Evolutionary conservation across 805 yeast species (phyloP), one percentile per base, ranked within the genome.

Genomic region (Myxozyma monticola): DNA sequence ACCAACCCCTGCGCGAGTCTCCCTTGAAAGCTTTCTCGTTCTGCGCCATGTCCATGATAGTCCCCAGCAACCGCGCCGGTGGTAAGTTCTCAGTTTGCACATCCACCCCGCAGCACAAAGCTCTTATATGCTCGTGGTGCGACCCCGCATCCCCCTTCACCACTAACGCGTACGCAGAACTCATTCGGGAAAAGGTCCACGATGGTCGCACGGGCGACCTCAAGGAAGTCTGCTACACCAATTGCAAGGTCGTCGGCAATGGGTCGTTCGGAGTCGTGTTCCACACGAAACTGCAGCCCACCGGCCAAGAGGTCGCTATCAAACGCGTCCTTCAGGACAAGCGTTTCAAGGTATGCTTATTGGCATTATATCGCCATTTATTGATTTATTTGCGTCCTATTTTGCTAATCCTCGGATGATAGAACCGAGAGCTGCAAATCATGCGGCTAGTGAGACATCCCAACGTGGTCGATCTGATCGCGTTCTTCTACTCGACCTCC

Each of bases 241-340:
- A 84, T 62, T 79, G 87, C 35, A 85, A 87, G 60, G 89, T 90
- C 77, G 93, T 91, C 36, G 99, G 99, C n/a, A 95, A 88, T 69
- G 99, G 99, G 9, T 90, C 98, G n/a, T 93, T 93, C 72, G 99
- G 99, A 2, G 90, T 89, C 29, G 99, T 93, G n/a, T 89, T 88
- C 66, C 93, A 88, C 60, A 88, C 96, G 5, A 81, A 79, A 51
- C 74, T 93, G 34, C 65, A 79, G 54, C 89, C 91, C 15, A 76
- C 85, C 20, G 81, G 85, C 53, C 86, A 83, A 61, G 78, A 81
- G 36, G 95, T 91, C 17, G 99, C 99, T 43, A 88, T 93, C 65
- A 93, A 93, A 70, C 80, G 95, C 61, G 99, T 93, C n/a, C 76
- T 91, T 22, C 98, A 93, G 67, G 99, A 93, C 70, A 87, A 84